phyloP scores from a whole-genome alignment of 495 filamentous ascomycete genomes.

The Aspergillus avenaceus region DNA sequence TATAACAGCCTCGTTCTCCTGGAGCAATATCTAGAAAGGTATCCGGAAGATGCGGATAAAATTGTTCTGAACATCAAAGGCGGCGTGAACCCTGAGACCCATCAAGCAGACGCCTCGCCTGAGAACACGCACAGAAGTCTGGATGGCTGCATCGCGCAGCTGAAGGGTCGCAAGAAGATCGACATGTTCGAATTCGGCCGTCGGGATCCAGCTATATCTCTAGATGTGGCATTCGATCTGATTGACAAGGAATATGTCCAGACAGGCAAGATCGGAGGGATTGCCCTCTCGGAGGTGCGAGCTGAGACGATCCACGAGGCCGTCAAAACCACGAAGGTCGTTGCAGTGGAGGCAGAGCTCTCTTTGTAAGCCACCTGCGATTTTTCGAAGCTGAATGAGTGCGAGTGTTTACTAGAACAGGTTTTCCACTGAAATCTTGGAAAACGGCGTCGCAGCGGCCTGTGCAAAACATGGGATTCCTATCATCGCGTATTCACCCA shows the following conservation, averaged over 20 bases:
- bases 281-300: conserved; percentile 59
- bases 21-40: conserved; percentile 60
- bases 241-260: conserved; percentile 33
- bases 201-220: conserved; percentile 54
- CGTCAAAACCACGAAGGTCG: conserved; percentile 54
- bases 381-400: conserved; percentile 41
- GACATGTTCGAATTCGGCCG: conserved; percentile 71
- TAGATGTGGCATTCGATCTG: conserved; percentile 45
- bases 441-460: conserved; percentile 60
- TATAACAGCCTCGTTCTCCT: conserved; percentile 55
- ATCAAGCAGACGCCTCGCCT: conserved; percentile 42
- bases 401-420: too few relatives aligned
- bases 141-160: conserved; percentile 49
- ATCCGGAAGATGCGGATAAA: conserved; percentile 65
- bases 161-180: conserved; percentile 66
- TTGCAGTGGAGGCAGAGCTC: conserved; percentile 65
- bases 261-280: conserved; percentile 50
- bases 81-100: conserved; percentile 29
- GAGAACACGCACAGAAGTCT: conserved; percentile 49
- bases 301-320: conserved; percentile 64
- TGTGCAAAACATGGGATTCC: conserved; percentile 61
- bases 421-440: conserved; percentile 39
- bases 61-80: conserved; percentile 66
- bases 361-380: conserved; percentile 4
- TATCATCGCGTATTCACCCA: conserved; percentile 55